Percentiles rank a stretch among this genome's conserved stretches.
Conservation (phyloP, 495 filamentous ascomycete genomes). For the Tuber indicum region DNA sequence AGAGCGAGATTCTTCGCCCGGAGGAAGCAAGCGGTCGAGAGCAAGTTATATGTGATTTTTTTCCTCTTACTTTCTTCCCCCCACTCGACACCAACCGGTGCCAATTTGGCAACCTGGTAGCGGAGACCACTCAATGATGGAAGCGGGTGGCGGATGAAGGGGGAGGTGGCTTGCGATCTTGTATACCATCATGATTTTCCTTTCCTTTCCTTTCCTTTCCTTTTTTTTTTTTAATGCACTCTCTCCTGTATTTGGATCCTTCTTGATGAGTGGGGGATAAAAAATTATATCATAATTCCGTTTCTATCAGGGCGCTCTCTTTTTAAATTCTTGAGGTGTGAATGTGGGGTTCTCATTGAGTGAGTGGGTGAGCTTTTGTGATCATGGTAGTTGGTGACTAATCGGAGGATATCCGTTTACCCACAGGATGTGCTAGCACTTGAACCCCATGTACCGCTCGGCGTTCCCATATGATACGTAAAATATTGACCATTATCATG, state of each 20-base stretch:
- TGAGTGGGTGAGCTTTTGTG: neutral
- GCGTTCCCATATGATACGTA: too few relatives aligned
- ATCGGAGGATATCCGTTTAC: neutral
- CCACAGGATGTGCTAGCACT: neutral
- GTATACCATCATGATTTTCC: neutral
- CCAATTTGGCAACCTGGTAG: neutral
- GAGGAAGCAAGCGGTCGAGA: slow-evolving; percentile 21
- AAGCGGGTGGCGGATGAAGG: neutral
- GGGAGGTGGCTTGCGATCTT: neutral
- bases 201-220: neutral
- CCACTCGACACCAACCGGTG: neutral
- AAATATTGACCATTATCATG: too few relatives aligned
- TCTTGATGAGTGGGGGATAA: neutral
- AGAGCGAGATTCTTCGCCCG: slow-evolving; percentile 52
- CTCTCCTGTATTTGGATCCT: neutral
- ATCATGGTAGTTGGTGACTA: neutral
- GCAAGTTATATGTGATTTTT: slow-evolving; percentile 18
- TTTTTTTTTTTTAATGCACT: neutral
- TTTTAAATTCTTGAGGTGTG: neutral
- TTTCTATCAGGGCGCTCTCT: neutral
- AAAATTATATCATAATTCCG: slow-evolving; percentile 1
- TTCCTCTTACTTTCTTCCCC: neutral
- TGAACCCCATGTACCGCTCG: neutral
- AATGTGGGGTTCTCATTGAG: neutral
- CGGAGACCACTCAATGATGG: neutral